These are phyloP conservation scores for Fusarium camptoceras DNA, from an alignment of 2,329 filamentous ascomycete species.

Conservation along the genomic window DNA sequence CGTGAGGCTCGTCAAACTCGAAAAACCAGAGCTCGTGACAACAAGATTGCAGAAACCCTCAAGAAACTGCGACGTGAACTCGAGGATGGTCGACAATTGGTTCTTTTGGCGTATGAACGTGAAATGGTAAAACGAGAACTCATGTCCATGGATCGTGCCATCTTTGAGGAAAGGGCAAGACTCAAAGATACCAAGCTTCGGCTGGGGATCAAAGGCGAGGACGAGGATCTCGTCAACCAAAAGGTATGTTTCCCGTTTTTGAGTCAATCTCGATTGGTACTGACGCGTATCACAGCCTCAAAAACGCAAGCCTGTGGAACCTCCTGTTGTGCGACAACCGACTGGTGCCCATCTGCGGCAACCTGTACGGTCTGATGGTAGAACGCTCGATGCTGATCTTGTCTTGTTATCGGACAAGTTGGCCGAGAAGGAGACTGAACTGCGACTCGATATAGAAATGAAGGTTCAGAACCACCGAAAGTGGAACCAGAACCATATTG, in stretches of 20 bases:
- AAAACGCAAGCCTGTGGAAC: constrained; percentile 75
- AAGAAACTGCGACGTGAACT: constrained; percentile 91
- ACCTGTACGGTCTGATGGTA: constrained; percentile 76
- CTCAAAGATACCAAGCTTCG: constrained; percentile 91
- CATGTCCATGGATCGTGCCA: constrained; percentile 76
- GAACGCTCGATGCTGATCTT: constrained; percentile 81
- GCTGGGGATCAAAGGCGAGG: constrained; percentile 89
- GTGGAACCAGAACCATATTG: constrained; percentile 92
- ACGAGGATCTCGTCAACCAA: constrained; percentile 94
- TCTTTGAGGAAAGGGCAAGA: constrained; percentile 85
- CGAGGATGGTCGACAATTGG: constrained; percentile 85
- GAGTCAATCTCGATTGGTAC: constrained; percentile 40
- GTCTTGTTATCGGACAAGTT: constrained; percentile 80
- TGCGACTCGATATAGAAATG: constrained; percentile 84
- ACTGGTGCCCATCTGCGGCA: constrained; percentile 74
- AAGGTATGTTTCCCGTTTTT: constrained; percentile 71
- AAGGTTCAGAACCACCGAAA: constrained; percentile 89
- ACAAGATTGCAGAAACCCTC: constrained; percentile 93
- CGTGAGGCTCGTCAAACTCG: constrained; percentile 93
- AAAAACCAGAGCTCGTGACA: constrained; percentile 93
- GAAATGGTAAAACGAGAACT: constrained; percentile 84
- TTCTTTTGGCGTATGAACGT: constrained; percentile 81
- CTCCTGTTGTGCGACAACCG: constrained; percentile 70
- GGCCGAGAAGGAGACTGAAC: constrained; percentile 83
- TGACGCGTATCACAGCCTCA: constrained; percentile 67